Conservation (phyloP, 208 protist genomes). For the Naegleria gruberi region DNA sequence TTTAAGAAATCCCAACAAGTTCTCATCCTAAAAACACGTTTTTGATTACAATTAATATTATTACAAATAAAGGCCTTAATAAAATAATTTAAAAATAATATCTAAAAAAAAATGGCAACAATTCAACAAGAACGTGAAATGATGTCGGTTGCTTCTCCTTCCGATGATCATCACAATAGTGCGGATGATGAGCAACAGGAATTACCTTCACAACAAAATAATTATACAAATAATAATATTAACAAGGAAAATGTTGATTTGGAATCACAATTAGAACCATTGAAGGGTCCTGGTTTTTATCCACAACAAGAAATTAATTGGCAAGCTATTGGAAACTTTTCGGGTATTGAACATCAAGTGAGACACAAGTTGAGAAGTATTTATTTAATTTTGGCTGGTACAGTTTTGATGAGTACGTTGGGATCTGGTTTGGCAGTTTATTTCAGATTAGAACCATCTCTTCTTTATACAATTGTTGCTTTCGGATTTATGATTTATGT, state of each 20-base stretch:
- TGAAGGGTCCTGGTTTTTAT: background rate
- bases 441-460: background rate
- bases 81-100: too few relatives aligned
- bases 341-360: background rate
- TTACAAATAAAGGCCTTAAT: too few relatives aligned
- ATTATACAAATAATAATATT: too few relatives aligned
- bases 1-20: too few relatives aligned
- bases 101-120: too few relatives aligned
- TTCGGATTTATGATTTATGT: background rate
- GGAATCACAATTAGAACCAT: background rate
- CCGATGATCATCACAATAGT: too few relatives aligned
- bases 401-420: background rate
- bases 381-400: background rate
- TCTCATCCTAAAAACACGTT: too few relatives aligned
- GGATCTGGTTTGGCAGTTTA: background rate
- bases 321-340: background rate
- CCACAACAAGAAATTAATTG: background rate
- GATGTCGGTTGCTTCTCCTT: too few relatives aligned
- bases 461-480: background rate
- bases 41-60: too few relatives aligned
- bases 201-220: too few relatives aligned
- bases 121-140: too few relatives aligned
- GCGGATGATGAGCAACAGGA: too few relatives aligned
- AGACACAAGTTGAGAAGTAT: background rate
- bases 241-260: background rate